These are phyloP conservation scores for Zopfochytrium polystomum DNA, from an alignment of 371 early-diverging fungal genomes.

Conservation along the genomic window DNA sequence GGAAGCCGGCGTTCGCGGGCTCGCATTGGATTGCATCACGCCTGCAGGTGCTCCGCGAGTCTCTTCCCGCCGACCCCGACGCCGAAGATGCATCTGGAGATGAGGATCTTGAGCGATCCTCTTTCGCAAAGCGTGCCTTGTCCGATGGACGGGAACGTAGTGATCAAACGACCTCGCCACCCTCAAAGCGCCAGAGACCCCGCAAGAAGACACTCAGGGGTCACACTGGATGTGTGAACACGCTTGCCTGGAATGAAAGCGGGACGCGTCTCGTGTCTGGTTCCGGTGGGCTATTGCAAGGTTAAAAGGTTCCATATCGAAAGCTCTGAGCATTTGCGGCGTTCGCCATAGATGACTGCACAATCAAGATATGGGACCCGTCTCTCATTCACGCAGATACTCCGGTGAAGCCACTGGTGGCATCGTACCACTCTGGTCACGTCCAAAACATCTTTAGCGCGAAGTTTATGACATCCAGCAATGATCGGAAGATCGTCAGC, in stretches of 20 bases:
- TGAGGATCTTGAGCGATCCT: too few species aligned
- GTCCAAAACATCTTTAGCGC: constrained; percentile 28
- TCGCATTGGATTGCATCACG: too few species aligned
- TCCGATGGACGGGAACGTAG: too few species aligned
- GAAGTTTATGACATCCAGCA: constrained; percentile 18
- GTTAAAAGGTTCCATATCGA: neutral
- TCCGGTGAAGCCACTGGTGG: constrained; percentile 6
- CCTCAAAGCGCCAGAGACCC: too few species aligned
- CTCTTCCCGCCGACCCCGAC: too few species aligned
- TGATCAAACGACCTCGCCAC: too few species aligned
- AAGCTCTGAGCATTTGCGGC: neutral
- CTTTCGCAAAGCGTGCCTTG: too few species aligned
- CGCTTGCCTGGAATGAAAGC: constrained; percentile 25
- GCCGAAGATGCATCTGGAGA: too few species aligned
- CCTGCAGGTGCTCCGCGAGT: too few species aligned
- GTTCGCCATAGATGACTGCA: constrained; percentile 25
- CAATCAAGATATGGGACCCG: constrained; percentile 30
- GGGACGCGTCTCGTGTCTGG: constrained; percentile 25
- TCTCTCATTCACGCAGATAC: constrained; percentile 11
- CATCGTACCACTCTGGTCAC: constrained; percentile 12
- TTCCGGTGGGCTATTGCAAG: constrained; percentile 15
- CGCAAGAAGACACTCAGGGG: constrained; percentile 18
- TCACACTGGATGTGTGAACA: constrained; percentile 33
- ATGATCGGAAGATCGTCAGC: constrained; percentile 16
- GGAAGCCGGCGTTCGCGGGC: too few species aligned